Evolutionary conservation across 192 early-diverging fungal species (phyloP).

Genomic region (Coemansia sp.): DNA sequence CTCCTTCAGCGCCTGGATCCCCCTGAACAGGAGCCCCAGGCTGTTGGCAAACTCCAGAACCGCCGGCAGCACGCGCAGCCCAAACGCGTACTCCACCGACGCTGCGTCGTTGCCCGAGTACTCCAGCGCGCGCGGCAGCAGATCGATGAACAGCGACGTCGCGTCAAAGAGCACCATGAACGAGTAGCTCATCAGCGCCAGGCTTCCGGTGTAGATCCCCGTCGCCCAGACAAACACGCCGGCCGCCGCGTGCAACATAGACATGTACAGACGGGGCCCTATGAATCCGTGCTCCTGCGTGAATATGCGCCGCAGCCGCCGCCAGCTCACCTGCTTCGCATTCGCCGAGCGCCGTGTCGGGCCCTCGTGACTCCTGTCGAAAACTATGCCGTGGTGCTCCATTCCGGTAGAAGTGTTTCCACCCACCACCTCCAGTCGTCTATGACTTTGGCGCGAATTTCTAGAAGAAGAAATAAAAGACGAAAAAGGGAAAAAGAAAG

Average conservation of each 20-base stretch:
- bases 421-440: background rate
- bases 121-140: slow-evolving; percentile 30
- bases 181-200: slow-evolving; percentile 35
- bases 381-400: background rate
- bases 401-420: background rate
- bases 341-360: background rate
- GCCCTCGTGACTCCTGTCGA: background rate
- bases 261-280: slow-evolving; percentile 25
- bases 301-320: slow-evolving; percentile 26
- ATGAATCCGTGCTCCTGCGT: slow-evolving; percentile 28
- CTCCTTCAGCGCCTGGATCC: slow-evolving; percentile 44
- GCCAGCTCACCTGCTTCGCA: slow-evolving; percentile 22
- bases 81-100: slow-evolving; percentile 37
- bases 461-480: background rate
- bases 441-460: background rate
- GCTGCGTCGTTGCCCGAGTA: slow-evolving; percentile 29
- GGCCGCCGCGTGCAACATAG: slow-evolving; percentile 15
- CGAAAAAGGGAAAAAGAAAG: background rate
- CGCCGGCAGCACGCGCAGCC: slow-evolving; percentile 25
- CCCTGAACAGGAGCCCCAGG: slow-evolving; percentile 36
- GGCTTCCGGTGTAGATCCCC: slow-evolving; percentile 26
- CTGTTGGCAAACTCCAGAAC: slow-evolving; percentile 44
- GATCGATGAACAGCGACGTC: slow-evolving; percentile 26
- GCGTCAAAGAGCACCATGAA: slow-evolving; percentile 38
- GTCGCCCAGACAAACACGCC: slow-evolving; percentile 24